Evolutionary conservation across 495 filamentous ascomycete genomes (phyloP).

Genomic region (Trichoderma orchidacearum): DNA sequence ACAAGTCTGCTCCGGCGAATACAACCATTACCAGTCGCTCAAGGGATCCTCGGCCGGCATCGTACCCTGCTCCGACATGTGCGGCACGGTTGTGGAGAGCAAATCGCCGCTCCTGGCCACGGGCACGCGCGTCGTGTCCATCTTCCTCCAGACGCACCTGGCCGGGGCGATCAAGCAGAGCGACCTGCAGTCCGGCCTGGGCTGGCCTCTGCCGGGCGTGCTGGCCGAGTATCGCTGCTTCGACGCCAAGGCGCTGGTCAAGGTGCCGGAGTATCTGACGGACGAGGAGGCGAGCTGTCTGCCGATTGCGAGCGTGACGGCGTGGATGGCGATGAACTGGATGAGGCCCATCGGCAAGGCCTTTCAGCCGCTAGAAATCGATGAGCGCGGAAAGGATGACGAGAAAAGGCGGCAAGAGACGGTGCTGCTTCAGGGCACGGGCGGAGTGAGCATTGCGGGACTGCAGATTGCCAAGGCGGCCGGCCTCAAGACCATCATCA

Average conservation of each 20-base stretch:
- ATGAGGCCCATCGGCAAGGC: conserved; percentile 24
- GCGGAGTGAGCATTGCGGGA: conserved; percentile 23
- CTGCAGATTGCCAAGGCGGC: conserved; percentile 24
- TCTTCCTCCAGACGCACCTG: conserved; percentile 28
- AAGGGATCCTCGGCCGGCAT: conserved; percentile 12
- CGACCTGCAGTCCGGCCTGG: conserved; percentile 20
- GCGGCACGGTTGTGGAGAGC: conserved; percentile 19
- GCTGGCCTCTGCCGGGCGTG: conserved; percentile 21
- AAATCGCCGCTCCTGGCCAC: conserved; percentile 6
- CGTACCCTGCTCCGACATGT: conserved; percentile 31
- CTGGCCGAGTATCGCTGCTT: conserved; percentile 31
- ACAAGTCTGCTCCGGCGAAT: conserved; percentile 39
- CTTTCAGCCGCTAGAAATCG: conserved; percentile 3
- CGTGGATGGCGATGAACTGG: conserved; percentile 31
- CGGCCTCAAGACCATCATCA: conserved; percentile 28
- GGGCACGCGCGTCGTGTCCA: conserved; percentile 28
- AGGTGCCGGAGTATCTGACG: conserved; percentile 22
- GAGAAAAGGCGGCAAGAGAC: conserved; percentile 13
- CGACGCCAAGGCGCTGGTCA: conserved; percentile 19
- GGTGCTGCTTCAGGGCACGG: conserved; percentile 32
- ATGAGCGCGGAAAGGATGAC: conserved; percentile 1
- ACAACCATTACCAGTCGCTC: conserved; percentile 36
- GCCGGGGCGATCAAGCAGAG: conserved; percentile 19
- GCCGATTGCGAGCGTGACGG: conserved; percentile 30
- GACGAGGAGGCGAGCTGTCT: conserved; percentile 27